These are phyloP conservation scores for Davidsoniella australis DNA, from an alignment of 2,329 filamentous ascomycete species.

Conservation along the genomic window DNA sequence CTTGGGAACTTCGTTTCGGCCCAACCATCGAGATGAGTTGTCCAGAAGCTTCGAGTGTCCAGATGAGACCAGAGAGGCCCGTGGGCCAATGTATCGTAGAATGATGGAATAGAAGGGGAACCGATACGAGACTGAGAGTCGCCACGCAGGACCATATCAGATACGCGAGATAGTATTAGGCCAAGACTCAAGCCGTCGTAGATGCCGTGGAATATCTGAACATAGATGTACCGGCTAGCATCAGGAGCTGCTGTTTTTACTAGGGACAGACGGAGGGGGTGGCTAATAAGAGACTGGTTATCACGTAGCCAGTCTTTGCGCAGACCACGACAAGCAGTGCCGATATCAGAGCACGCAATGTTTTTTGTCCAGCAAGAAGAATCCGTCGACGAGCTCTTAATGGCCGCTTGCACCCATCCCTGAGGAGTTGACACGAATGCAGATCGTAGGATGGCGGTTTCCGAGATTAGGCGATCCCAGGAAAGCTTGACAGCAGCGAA, in stretches of 20 bases:
- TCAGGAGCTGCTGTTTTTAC: constrained; percentile 16
- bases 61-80: constrained; percentile 44
- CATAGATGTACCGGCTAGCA: constrained; percentile 25
- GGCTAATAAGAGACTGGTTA: too few species aligned
- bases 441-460: constrained; percentile 52
- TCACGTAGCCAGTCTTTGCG: too few species aligned
- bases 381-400: constrained; percentile 16
- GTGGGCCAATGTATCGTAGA: constrained; percentile 48
- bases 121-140: not conserved
- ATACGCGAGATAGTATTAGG: constrained; percentile 36
- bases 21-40: constrained; percentile 29
- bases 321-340: too few species aligned
- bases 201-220: constrained; percentile 69
- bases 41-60: constrained; percentile 47
- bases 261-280: constrained; percentile 35
- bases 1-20: constrained; percentile 11
- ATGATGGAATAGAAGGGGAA: constrained; percentile 20
- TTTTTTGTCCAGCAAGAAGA: too few species aligned
- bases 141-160: not conserved
- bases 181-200: constrained; percentile 73
- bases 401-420: constrained; percentile 58
- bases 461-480: constrained; percentile 36
- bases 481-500: constrained; percentile 29
- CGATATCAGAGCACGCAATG: too few species aligned
- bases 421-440: constrained; percentile 56